Evolutionary conservation across 805 yeast genomes (phyloP).

Genomic region (Ogataea saltuana): DNA sequence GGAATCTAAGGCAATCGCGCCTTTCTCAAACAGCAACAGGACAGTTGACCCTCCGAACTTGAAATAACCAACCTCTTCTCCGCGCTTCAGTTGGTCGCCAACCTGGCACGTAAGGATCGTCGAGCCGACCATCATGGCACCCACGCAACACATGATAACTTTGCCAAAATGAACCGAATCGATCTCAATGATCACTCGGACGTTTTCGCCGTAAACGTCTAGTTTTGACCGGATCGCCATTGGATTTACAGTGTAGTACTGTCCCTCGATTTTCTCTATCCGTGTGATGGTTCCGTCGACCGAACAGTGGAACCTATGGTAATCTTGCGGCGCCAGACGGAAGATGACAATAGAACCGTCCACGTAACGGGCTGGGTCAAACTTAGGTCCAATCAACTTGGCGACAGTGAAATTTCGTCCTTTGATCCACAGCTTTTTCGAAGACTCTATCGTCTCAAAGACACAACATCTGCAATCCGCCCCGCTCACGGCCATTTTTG

Average conservation of each 20-base stretch:
- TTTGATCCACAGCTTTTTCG: conserved; percentile 86
- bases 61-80: conserved; percentile 91
- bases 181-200: conserved; percentile 75
- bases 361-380: conserved; percentile 44
- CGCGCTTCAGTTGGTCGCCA: conserved; percentile 59
- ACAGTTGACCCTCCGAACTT: conserved; percentile 96
- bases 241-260: conserved; percentile 94
- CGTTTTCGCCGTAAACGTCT: conserved; percentile 93
- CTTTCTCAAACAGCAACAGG: conserved; percentile 59
- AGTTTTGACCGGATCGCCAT: conserved; percentile 90
- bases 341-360: conserved; percentile 74
- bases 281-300: conserved; percentile 72
- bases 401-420: conserved; percentile 72
- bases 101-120: conserved; percentile 67
- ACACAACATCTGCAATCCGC: conserved; percentile 88
- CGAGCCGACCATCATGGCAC: conserved; percentile 99
- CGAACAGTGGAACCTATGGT: conserved; percentile 90
- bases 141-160: conserved; percentile 77
- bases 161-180: conserved; percentile 76
- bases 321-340: conserved; percentile 94
- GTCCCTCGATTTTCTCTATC: conserved; percentile 75
- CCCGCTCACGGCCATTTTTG: conserved; percentile 62
- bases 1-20: conserved; percentile 59
- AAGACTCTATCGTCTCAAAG: conserved; percentile 56
- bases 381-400: conserved; percentile 42